These are phyloP conservation scores for Ophidiomyces ophidiicola DNA, from an alignment of 2,329 filamentous ascomycete genomes.

Conservation along the genomic window DNA sequence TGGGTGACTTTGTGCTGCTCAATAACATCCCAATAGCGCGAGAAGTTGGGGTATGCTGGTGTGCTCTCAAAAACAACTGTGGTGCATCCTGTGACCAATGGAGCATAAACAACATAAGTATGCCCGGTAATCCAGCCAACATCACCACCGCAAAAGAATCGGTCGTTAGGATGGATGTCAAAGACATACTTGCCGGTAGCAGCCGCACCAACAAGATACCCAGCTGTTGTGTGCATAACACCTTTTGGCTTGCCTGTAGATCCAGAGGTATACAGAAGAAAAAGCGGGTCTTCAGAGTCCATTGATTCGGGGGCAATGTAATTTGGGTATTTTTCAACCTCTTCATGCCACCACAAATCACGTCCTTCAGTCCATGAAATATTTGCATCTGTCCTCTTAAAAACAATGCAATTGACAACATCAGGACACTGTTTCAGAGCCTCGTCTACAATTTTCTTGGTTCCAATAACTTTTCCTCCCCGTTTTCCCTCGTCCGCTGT, in stretches of 20 bases:
- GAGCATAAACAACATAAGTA: conserved; percentile 95
- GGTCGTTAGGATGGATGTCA: conserved; percentile 87
- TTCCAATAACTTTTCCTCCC: conserved; percentile 91
- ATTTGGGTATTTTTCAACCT: conserved; percentile 88
- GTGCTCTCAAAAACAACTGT: conserved; percentile 98
- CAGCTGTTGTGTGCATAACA: conserved; percentile 92
- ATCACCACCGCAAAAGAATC: conserved; percentile 95
- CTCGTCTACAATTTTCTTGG: conserved; percentile 98
- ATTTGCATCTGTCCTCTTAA: conserved; percentile 86
- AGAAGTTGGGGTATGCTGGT: conserved; percentile 94
- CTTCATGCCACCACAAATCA: conserved; percentile 97
- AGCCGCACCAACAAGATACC: conserved; percentile 87
- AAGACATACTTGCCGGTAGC: conserved; percentile 97
- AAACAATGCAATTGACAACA: conserved; percentile 75
- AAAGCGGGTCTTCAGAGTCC: conserved; percentile 89
- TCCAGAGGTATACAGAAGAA: conserved; percentile 94
- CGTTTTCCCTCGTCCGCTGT: conserved; percentile 96
- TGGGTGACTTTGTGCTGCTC: conserved; percentile 90
- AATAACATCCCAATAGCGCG: conserved; percentile 97
- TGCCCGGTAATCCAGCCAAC: conserved; percentile 99
- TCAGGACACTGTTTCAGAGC: conserved; percentile 91
- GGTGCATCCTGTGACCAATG: conserved; percentile 78
- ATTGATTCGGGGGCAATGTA: conserved; percentile 84
- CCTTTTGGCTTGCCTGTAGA: conserved; percentile 98
- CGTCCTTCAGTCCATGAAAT: conserved; percentile 81